Evolutionary conservation across 73 alveolate genomes (phyloP).

Genomic region (Paramecium tetraurelia): DNA sequence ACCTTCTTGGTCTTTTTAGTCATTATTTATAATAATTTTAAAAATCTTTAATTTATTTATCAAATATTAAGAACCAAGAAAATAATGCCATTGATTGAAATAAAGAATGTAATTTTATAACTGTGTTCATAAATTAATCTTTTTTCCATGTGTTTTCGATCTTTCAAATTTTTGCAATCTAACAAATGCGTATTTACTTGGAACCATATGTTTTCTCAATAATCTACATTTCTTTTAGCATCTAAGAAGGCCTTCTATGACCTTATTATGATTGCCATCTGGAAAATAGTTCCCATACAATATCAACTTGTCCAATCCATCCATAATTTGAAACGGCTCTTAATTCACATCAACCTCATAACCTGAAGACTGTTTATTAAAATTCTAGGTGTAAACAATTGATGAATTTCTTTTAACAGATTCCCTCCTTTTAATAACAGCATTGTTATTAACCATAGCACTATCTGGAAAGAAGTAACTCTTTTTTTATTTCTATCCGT

Average conservation of each 20-base stretch:
- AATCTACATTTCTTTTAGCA: neutral
- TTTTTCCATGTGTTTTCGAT: neutral
- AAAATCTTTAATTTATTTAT: neutral
- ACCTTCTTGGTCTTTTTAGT: conserved; percentile 95
- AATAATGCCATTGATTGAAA: neutral
- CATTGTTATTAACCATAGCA: neutral
- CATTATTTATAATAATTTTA: neutral
- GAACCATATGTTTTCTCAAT: neutral
- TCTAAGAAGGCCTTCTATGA: neutral
- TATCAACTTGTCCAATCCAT: neutral
- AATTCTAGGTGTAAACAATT: neutral
- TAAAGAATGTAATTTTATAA: neutral
- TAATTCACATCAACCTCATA: neutral
- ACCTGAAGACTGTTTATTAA: neutral
- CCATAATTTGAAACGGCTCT: neutral
- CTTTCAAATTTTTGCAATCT: neutral
- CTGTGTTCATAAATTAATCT: neutral
- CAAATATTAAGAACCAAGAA: neutral
- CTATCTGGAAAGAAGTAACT: neutral
- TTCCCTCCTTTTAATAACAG: neutral
- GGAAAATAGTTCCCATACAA: neutral
- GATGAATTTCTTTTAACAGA: neutral
- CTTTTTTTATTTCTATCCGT: neutral
- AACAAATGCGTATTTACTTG: neutral
- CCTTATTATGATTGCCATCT: neutral